A percentile compares a stretch with the other conserved stretches of the same genome.
phyloP scores from a whole-genome alignment of 106 monocot genomes.

The Gastrodia elata region DNA sequence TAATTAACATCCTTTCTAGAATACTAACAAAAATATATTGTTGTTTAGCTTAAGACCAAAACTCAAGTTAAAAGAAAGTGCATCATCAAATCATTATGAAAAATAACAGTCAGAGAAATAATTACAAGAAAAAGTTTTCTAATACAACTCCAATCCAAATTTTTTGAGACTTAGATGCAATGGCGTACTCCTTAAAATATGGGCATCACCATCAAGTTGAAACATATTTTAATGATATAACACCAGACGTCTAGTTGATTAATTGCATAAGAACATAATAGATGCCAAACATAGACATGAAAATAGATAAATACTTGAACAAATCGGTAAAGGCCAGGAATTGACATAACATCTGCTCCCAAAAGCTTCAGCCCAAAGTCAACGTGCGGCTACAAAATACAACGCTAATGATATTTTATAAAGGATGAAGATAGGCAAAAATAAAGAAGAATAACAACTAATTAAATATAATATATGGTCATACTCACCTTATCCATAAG shows the following conservation, averaged over 20 bases:
- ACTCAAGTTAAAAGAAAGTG: not conserved
- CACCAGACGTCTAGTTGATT: not conserved
- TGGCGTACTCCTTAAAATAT: not conserved
- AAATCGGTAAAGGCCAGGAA: constrained; percentile 66
- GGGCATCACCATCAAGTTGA: not conserved
- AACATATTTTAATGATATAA: not conserved
- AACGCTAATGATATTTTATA: not conserved
- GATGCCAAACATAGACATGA: not conserved
- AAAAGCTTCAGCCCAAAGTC: constrained; percentile 83
- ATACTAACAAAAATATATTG: not conserved
- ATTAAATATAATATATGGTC: not conserved
- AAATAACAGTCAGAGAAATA: too few relatives aligned
- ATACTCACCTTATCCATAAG: constrained; percentile 75
- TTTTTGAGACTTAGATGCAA: not conserved
- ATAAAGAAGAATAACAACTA: not conserved
- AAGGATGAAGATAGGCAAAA: not conserved
- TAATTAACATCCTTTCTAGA: not conserved
- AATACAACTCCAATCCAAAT: not conserved
- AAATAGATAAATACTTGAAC: constrained; percentile 42
- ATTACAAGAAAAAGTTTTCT: too few relatives aligned
- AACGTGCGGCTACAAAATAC: constrained; percentile 65
- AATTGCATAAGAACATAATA: not conserved
- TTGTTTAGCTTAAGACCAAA: not conserved
- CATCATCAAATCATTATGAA: not conserved
- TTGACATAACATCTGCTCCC: constrained; percentile 81